Conservation (phyloP, 2,329 filamentous ascomycete species). For the Tolypocladium nubicola region DNA sequence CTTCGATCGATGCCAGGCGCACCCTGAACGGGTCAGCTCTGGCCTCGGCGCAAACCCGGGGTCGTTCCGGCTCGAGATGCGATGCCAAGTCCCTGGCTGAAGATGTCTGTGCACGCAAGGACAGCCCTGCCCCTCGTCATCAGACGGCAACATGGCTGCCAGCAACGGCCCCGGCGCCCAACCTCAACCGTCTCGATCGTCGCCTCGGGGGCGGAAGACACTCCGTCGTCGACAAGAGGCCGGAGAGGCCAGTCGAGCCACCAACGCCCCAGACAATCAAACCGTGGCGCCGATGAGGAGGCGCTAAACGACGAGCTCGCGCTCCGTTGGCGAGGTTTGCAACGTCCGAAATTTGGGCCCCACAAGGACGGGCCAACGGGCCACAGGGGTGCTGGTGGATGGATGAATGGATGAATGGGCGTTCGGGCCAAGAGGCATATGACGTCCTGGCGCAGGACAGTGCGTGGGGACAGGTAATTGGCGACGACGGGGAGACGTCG, state of each 20-base stretch:
- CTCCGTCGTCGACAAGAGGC: background rate
- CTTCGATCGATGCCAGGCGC: no score
- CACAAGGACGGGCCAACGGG: slow-evolving; percentile 1
- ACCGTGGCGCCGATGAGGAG: background rate
- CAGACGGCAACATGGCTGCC: background rate
- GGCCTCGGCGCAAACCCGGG: background rate
- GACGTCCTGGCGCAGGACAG: slow-evolving; percentile 5
- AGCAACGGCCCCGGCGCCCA: no score
- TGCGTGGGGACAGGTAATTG: background rate
- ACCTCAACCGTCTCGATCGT: no score
- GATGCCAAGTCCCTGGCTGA: background rate
- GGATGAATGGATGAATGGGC: slow-evolving; percentile 2
- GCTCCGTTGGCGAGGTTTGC: background rate
- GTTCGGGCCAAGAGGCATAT: slow-evolving; percentile 3
- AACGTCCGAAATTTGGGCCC: slow-evolving; percentile 7
- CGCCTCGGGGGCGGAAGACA: no score
- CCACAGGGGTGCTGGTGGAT: slow-evolving; percentile 1
- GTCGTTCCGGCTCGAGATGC: background rate
- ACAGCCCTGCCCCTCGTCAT: background rate
- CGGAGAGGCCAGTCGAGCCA: background rate
- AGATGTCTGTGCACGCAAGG: no score
- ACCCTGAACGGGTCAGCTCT: background rate
- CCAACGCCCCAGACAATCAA: background rate
- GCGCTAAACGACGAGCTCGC: background rate
- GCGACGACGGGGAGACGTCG: background rate